These are phyloP conservation scores for Fraxinus excelsior DNA, from an alignment of 257 asterid genomes.

Conservation along the genomic window DNA sequence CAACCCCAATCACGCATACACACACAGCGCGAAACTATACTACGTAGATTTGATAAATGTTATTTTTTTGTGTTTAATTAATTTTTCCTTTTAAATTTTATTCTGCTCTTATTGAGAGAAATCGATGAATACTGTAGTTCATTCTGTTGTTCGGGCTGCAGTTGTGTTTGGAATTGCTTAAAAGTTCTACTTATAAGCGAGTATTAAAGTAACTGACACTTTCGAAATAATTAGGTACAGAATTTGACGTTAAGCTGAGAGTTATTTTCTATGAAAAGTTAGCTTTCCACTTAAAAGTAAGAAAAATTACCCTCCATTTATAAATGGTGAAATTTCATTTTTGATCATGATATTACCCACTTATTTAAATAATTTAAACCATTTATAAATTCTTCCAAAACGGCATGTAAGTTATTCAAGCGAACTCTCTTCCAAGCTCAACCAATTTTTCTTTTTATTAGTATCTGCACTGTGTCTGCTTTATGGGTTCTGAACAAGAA, in stretches of 20 bases:
- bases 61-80: not conserved
- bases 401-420: too few relatives aligned
- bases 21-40: not conserved
- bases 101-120: not conserved
- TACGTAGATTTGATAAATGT: not conserved
- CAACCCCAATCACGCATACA: not conserved
- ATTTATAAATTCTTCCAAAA: too few relatives aligned
- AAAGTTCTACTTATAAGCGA: not conserved
- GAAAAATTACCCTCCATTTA: not conserved
- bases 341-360: too few relatives aligned
- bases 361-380: too few relatives aligned
- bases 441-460: not conserved
- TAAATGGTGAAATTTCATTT: too few relatives aligned
- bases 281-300: not conserved
- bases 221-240: not conserved
- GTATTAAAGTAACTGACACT: not conserved
- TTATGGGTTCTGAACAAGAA: not conserved
- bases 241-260: not conserved
- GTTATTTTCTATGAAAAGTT: not conserved
- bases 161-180: not conserved
- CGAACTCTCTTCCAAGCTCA: not conserved
- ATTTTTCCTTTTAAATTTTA: not conserved
- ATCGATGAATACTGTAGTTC: not conserved
- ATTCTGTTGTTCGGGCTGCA: not conserved
- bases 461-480: slow-evolving; percentile 7